phyloP scores from a whole-genome alignment of 352 stramenopile genomes.

The Halophytophthora polymorphica region DNA sequence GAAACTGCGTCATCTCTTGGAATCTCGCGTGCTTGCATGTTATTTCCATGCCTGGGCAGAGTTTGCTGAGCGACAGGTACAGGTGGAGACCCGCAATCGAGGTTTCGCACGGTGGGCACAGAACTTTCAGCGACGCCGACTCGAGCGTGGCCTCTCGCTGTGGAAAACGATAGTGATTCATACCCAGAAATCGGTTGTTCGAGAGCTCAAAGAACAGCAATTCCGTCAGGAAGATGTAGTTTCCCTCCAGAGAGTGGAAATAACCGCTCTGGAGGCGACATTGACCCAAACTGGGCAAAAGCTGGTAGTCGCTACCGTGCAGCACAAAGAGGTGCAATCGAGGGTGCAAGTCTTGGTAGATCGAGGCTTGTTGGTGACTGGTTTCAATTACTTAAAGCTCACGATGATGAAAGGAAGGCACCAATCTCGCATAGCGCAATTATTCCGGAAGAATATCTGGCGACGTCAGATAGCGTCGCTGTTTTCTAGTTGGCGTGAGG shows the following conservation, averaged over 20 bases:
- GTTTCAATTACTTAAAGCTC: constrained; percentile 26
- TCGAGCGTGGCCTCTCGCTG: constrained; percentile 8
- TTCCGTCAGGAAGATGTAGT: constrained; percentile 14
- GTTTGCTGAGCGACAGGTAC: constrained; percentile 5
- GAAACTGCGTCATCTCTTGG: constrained; percentile 16
- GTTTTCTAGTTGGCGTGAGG: constrained; percentile 14
- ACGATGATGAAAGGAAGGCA: constrained; percentile 11
- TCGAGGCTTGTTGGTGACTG: constrained; percentile 15
- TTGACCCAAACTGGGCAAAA: constrained; percentile 8
- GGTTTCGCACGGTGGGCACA: constrained; percentile 12
- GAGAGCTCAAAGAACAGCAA: constrained; percentile 8
- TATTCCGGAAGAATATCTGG: constrained; percentile 15
- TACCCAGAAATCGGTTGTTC: constrained; percentile 12
- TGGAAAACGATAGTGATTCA: constrained; percentile 25
- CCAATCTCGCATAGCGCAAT: constrained; percentile 5
- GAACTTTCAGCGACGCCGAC: constrained; percentile 9
- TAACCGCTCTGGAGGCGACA: constrained; percentile 3
- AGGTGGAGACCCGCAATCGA: constrained; percentile 9
- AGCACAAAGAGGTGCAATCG: constrained; percentile 9
- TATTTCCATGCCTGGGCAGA: constrained; percentile 18
- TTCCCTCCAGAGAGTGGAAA: constrained; percentile 13
- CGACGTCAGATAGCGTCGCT: constrained; percentile 12
- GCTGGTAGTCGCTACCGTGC: constrained; percentile 1
- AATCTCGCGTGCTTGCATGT: constrained; percentile 4
- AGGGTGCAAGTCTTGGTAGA: constrained; percentile 16